Base-by-base conservation (phyloP, 2,329 filamentous ascomycete genomes). In the Calonectria pseudoturangicola region DNA sequence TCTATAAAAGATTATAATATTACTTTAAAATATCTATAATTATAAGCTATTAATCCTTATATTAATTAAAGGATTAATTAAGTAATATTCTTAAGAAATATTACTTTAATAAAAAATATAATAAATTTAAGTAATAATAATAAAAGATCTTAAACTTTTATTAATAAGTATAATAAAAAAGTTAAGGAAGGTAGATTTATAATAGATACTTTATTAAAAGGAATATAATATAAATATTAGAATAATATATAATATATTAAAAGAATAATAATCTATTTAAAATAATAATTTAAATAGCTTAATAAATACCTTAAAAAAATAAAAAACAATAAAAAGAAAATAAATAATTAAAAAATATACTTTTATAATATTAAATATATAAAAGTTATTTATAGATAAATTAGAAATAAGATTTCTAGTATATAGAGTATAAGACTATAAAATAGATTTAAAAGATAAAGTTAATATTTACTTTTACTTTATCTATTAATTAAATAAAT, bases 331-430 rank as follows among this genome's bases (percentile, higher is more conserved):
- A 21, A 30, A 16, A 54, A 43, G 8, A 12, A 28, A 18, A 25
- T 1, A 16, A 66, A 4, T 18, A 39, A 60, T 66, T 74, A 43
- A 64, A 71, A 48, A 74, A 74, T 39, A 71, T 79, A 36, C 58
- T 25, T 25, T 0, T 28, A 36, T 21, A 74, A 65, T 78, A 78
- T 4, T 27, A 39, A 1, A 66, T 72, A 27, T 77, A 76, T 50
- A 60, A 68, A 73, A 72, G 36, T 39, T 77, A 51, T 77, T 75
- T 68, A 65, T n/a, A 30, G 68, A 76, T 68, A 73, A 72, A 41
- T 39, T 77, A 28, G 2, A 30, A 51, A n/a, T 28, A 62, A 13
- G 81, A 83, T 75, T 74, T 47, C n/a, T 56, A 82, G 58, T 64
- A 50, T 81, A 82, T 66, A 60, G 30, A 16, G 10, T 63, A 68